phyloP scores from a whole-genome alignment of 257 asterid species.

The Scutellaria barbata region DNA sequence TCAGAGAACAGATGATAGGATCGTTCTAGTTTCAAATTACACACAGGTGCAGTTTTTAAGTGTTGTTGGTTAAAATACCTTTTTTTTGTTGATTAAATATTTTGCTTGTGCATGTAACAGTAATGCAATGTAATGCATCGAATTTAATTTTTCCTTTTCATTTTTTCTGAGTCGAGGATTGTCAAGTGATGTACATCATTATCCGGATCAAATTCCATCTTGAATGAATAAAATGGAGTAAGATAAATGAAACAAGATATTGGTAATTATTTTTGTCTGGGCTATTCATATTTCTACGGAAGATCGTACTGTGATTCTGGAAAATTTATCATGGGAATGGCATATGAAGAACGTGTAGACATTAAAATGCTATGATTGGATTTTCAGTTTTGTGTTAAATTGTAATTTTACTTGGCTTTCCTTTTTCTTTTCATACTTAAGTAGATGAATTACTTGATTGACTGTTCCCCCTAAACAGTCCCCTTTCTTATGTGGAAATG shows the following conservation, averaged over 20 bases:
- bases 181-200: not conserved
- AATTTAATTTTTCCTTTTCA: too few relatives aligned
- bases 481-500: not conserved
- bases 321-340: constrained; percentile 9
- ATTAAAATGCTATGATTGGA: not conserved
- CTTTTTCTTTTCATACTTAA: constrained; percentile 21
- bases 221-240: not conserved
- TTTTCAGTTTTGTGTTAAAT: constrained; percentile 22
- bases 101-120: constrained; percentile 1
- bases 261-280: not conserved
- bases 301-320: not conserved
- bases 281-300: constrained; percentile 9
- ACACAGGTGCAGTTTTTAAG: constrained; percentile 73
- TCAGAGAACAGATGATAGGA: constrained; percentile 86
- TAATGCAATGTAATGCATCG: constrained; percentile 11
- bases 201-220: constrained; percentile 20
- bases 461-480: not conserved
- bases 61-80: not conserved
- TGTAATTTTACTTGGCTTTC: constrained; percentile 13
- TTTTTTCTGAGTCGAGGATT: constrained; percentile 9
- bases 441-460: constrained; percentile 9
- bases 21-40: constrained; percentile 95
- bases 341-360: constrained; percentile 11
- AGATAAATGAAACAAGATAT: constrained; percentile 12
- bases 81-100: constrained; percentile 19